Conservation (phyloP, 306 rosid species). For the Quercus agrifolia region DNA sequence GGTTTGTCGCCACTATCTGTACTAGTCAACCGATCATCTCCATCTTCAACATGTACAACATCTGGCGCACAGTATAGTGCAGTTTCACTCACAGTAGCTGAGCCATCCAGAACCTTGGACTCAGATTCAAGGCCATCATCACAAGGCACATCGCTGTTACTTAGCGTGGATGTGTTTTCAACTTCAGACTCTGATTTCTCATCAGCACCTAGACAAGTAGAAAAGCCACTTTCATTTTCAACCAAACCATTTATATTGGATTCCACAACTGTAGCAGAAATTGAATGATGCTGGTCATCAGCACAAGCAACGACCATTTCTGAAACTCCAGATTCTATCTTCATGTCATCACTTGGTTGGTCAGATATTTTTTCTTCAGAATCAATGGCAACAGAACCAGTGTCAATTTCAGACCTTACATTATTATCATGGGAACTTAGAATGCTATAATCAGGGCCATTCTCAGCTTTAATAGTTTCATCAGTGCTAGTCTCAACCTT, state of each 20-base stretch:
- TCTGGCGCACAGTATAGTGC: conserved; percentile 9
- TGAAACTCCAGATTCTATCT: conserved; percentile 15
- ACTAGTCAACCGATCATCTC: background rate
- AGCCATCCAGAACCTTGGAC: conserved; percentile 7
- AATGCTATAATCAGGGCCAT: conserved; percentile 1
- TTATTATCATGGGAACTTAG: conserved; percentile 7
- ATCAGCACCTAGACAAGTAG: background rate
- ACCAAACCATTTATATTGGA: background rate
- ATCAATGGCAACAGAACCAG: conserved; percentile 6
- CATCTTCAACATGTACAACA: conserved; percentile 15
- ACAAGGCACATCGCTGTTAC: conserved; percentile 13
- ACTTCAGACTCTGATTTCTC: conserved; percentile 23
- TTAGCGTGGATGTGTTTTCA: conserved; percentile 17
- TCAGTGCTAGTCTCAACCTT: conserved; percentile 11
- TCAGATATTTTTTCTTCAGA: conserved; percentile 15
- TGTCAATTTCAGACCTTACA: conserved; percentile 11
- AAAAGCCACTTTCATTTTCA: conserved; percentile 9
- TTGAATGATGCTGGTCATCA: background rate
- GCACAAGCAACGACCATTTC: conserved; percentile 13
- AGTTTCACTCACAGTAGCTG: conserved; percentile 8
- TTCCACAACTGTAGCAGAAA: conserved; percentile 5
- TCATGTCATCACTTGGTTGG: background rate
- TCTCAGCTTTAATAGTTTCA: background rate
- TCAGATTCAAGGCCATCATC: conserved; percentile 22
- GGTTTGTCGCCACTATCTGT: conserved; percentile 6